Evolutionary conservation across 257 asterid genomes (phyloP), one percentile per base, ranked within the genome.

Genomic region (Salvia hispanica): DNA sequence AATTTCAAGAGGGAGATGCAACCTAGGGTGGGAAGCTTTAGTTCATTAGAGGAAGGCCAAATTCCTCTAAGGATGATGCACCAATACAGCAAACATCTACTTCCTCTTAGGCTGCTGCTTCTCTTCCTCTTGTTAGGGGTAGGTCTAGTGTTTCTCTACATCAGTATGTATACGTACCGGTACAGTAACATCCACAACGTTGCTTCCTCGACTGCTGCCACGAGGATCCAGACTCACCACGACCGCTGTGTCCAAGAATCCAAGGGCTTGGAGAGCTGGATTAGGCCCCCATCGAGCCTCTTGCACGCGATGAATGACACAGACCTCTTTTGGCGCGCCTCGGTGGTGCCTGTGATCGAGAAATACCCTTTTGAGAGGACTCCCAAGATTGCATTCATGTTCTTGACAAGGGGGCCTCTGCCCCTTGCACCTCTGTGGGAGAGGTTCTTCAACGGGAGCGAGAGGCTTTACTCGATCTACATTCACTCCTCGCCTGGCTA

Each of bases 351-450:
- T 12, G 61, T 31, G 67, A 72, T 86, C 3, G 67, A 78, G 54
- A 62, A 10, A 39, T 88, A 88, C 69, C 93, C 93, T 15, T 84
- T 84, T 51, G 66, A 79, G 58, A 76, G 91, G 71, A 78, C 54
- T 56, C 85, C 87, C 15, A 88, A 81, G 85, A 81, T 88, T 69
- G 96, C 93, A 1, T 88, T 88, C 81, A 86, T 88, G 93, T 88
- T 86, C 86, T 82, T 88, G 85, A 79, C 96, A 0, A 81, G 89
- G 74, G 96, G 96, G 25, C 86, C 86, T 66, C 44, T 88, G 79
- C 91, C 91, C 44, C 36, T 88, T 72, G 79, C 86, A 11, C 88
- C 93, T 6, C 62, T 88, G 71, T 88, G 96, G 96, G 93, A 84
- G 67, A 86, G 58, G 83, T 88, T 88, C 65, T 73, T 88, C 4